These are phyloP conservation scores for Boletus bicolor DNA, from an alignment of 768 basidiomycete genomes.

Conservation along the genomic window DNA sequence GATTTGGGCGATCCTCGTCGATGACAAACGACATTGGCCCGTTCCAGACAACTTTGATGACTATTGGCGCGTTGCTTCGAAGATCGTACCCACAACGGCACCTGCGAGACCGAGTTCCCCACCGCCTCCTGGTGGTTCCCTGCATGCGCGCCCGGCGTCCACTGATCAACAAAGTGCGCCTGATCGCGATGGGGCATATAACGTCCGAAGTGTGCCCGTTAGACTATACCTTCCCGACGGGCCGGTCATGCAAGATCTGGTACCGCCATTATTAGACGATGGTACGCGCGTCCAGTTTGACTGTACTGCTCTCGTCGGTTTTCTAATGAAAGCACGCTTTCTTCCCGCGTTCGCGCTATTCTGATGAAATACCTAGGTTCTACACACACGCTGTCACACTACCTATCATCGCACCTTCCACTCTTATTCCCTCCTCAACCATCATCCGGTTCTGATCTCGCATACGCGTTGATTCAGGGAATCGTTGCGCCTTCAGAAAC, in stretches of 20 bases:
- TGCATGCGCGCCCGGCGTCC: slow-evolving; percentile 63
- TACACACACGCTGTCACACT: slow-evolving; percentile 64
- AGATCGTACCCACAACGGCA: slow-evolving; percentile 81
- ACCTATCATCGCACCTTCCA: slow-evolving; percentile 72
- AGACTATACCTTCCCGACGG: slow-evolving; percentile 88
- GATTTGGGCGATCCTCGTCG: slow-evolving; percentile 14
- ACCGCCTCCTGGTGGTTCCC: slow-evolving; percentile 51
- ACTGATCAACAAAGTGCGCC: slow-evolving; percentile 50
- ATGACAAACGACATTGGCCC: slow-evolving; percentile 8
- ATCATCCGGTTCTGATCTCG: slow-evolving; percentile 48
- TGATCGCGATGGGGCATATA: slow-evolving; percentile 83
- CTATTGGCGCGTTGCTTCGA: slow-evolving; percentile 92
- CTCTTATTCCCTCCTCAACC: slow-evolving; percentile 67
- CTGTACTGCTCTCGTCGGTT: not conserved
- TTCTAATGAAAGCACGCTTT: slow-evolving; percentile 4
- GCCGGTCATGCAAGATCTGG: slow-evolving; percentile 87
- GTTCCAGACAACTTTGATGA: slow-evolving; percentile 89
- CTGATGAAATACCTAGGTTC: slow-evolving; percentile 46
- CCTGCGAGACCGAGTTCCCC: slow-evolving; percentile 57
- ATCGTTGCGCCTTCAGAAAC: slow-evolving; percentile 77
- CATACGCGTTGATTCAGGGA: slow-evolving; percentile 82
- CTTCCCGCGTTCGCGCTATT: not conserved
- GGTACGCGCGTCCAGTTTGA: slow-evolving; percentile 45
- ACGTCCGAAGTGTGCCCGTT: slow-evolving; percentile 83
- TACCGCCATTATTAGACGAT: slow-evolving; percentile 73